Conservation (phyloP, 306 rosid species). For the Benincasa hispida region DNA sequence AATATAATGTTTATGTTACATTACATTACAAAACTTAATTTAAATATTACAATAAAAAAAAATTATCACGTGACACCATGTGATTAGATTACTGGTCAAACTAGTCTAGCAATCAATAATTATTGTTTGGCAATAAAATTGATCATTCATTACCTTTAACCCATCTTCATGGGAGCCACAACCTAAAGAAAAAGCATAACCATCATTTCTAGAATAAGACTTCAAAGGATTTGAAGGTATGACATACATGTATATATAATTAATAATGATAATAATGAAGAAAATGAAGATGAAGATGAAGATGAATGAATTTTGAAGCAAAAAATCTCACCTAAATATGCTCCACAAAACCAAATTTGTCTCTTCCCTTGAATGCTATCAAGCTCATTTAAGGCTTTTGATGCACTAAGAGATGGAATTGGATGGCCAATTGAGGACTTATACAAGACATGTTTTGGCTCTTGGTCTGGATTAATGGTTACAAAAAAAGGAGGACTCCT, state of each 20-base stretch:
- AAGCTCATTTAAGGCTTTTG: slow-evolving; percentile 58
- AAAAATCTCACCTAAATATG: slow-evolving; percentile 42
- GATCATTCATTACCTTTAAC: slow-evolving; percentile 40
- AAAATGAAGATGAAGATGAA: no score
- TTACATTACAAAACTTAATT: neutral
- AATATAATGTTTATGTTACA: neutral
- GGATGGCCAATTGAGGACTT: slow-evolving; percentile 83
- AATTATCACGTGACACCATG: no score
- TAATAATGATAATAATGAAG: no score
- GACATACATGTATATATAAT: no score
- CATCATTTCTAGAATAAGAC: no score
- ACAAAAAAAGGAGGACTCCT: slow-evolving; percentile 39
- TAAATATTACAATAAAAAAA: no score
- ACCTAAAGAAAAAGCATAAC: slow-evolving; percentile 32
- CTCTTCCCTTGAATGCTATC: slow-evolving; percentile 69
- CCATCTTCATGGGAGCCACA: slow-evolving; percentile 96
- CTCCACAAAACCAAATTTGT: slow-evolving; percentile 83
- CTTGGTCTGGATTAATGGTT: slow-evolving; percentile 67
- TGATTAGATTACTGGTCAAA: no score
- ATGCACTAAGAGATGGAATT: slow-evolving; percentile 69
- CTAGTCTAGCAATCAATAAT: no score
- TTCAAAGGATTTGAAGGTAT: no score
- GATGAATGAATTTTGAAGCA: no score
- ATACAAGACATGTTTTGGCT: slow-evolving; percentile 47
- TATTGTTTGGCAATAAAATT: no score